phyloP scores from a whole-genome alignment of 1,139 yeast species.

The Candida labiduridarum region DNA sequence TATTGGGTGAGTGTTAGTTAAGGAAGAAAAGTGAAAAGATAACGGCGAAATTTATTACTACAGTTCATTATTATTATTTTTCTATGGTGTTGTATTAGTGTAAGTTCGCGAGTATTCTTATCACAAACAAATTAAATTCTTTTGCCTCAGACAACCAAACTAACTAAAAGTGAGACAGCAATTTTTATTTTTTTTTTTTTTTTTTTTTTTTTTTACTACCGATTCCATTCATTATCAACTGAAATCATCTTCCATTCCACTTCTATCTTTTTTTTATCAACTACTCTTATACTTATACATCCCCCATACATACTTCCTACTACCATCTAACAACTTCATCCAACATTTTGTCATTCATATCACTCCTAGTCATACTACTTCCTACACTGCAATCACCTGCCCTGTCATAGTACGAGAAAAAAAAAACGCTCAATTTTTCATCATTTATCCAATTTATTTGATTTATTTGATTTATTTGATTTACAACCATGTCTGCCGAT shows the following conservation, averaged over 20 bases:
- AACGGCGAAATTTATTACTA: too few relatives aligned
- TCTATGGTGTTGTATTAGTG: not conserved
- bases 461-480: too few relatives aligned
- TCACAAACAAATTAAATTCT: slow-evolving; percentile 8
- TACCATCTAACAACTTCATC: too few relatives aligned
- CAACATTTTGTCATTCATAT: too few relatives aligned
- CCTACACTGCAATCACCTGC: not conserved
- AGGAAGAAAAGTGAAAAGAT: too few relatives aligned
- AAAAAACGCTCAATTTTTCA: not conserved
- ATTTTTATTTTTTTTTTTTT: not conserved
- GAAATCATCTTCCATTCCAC: not conserved
- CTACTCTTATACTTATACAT: not conserved
- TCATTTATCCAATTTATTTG: not conserved
- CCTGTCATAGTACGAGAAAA: not conserved
- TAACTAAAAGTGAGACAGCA: not conserved
- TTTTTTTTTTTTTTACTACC: slow-evolving; percentile 1
- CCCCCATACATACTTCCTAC: too few relatives aligned
- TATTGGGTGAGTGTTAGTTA: too few relatives aligned
- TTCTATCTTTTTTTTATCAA: not conserved
- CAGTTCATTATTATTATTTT: too few relatives aligned
- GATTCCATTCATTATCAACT: slow-evolving; percentile 3
- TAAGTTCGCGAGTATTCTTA: not conserved
- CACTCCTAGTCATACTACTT: not conserved
- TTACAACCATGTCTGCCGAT: slow-evolving; percentile 1
- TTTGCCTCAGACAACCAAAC: not conserved